These are phyloP conservation scores for Populus tomentosa DNA, from an alignment of 441 rosid genomes.

Conservation along the genomic window DNA sequence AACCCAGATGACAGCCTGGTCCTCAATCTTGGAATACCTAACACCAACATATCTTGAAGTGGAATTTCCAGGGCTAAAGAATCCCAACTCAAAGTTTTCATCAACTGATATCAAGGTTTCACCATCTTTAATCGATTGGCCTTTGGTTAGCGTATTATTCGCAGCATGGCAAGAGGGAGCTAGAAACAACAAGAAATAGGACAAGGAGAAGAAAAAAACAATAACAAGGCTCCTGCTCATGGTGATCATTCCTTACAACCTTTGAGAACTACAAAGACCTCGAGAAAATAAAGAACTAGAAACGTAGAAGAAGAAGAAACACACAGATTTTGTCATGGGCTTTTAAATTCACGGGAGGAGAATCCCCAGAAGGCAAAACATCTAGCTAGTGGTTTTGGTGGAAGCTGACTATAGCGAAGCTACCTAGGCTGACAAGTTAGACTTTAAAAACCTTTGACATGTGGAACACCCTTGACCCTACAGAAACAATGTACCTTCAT, in stretches of 20 bases:
- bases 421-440: constrained; percentile 8
- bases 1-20: constrained; percentile 59
- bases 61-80: constrained; percentile 18
- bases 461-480: too few relatives aligned
- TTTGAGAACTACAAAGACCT: background rate
- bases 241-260: constrained; percentile 12
- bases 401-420: background rate
- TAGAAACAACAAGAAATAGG: constrained; percentile 18
- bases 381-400: background rate
- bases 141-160: constrained; percentile 33
- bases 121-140: constrained; percentile 43
- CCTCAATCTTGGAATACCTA: constrained; percentile 15
- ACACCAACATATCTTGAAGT: constrained; percentile 21
- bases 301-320: background rate
- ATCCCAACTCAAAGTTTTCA: constrained; percentile 24
- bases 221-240: constrained; percentile 8
- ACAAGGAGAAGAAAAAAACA: constrained; percentile 7
- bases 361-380: background rate
- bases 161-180: constrained; percentile 36
- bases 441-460: background rate
- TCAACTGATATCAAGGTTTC: constrained; percentile 40
- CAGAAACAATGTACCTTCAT: background rate
- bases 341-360: background rate
- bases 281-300: background rate
- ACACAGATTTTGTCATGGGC: background rate